Base-by-base conservation (phyloP, 2,329 filamentous ascomycete species). In the Capronia coronata region DNA sequence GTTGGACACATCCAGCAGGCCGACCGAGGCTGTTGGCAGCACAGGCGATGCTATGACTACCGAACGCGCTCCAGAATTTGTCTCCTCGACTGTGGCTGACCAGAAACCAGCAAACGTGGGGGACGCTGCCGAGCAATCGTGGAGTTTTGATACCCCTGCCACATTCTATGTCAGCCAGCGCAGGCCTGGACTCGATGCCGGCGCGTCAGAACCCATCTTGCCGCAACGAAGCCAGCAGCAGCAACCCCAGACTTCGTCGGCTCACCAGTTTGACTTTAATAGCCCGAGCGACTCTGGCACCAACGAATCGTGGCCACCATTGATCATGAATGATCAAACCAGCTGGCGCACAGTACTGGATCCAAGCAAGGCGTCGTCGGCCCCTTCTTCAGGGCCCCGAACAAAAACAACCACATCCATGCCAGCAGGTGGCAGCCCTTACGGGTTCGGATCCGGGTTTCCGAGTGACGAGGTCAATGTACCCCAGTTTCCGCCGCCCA, bases 101-200 rank as follows among this genome's bases (percentile, higher is more conserved):
- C 18, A 39, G 6, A 41, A 23, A 1, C 13, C 29, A 25, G 39
- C 19, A 10, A 38, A 49, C 13, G 13, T 7, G 11, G 18, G 43
- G 38, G 47, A 50, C 19, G 44, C 44, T 5, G 14, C 34, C 2
- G 48, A 55, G 27, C 44, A 46, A 9, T 39, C 48, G 5, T 60
- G 58, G 58, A 54, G 48, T 43, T 57, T 60, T 25, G 56, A 60
- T 19, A 48, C 43, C 2, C 58, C 58, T 3, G 40, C 49, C n/a
- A 58, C 54, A 4, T 40, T 59, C 16, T 57, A 51, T 23, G 23
- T 54, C 22, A 30, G 21, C 13, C 27, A 50, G 19, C 44, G 44
- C 14, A 14, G 40, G 30, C 38, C 38, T 13, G 2, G 38, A 8
- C 23, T 14, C 5, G 19, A 18, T 7, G 7, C 21, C 8, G 19